Percentiles rank a stretch among this genome's conserved stretches.
These are phyloP conservation scores for Trichoderma atroviride DNA, from an alignment of 2,329 filamentous ascomycete genomes.

Conservation along the genomic window DNA sequence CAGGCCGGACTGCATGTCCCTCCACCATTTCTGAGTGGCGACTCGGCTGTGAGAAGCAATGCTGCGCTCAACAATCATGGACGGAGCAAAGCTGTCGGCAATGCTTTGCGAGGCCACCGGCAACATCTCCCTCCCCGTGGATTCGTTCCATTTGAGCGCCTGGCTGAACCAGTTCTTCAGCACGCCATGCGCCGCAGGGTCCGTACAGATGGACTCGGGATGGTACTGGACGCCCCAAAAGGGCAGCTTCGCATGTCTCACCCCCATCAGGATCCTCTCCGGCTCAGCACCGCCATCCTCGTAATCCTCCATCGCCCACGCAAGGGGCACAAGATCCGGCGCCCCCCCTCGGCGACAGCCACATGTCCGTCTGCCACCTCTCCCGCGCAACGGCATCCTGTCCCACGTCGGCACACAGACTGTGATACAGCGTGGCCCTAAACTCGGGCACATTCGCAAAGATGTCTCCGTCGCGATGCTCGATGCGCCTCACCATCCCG, in stretches of 20 bases:
- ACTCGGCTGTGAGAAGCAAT: conserved; percentile 31
- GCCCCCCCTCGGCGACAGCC: conserved; percentile 42
- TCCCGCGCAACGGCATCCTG: conserved; percentile 45
- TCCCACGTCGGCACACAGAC: conserved; percentile 58
- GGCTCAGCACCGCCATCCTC: conserved; percentile 35
- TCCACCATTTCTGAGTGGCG: conserved; percentile 32
- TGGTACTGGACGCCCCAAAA: conserved; percentile 92
- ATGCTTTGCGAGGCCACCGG: conserved; percentile 9
- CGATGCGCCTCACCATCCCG: conserved; percentile 73
- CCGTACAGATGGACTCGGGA: conserved; percentile 85
- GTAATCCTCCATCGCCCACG: conserved; percentile 60
- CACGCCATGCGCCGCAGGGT: conserved; percentile 63
- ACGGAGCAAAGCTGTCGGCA: conserved; percentile 33
- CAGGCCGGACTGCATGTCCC: conserved; percentile 34
- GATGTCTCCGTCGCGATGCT: conserved; percentile 63
- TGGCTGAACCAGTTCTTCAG: conserved; percentile 75
- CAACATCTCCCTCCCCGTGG: conserved; percentile 28
- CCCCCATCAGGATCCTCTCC: conserved; percentile 73
- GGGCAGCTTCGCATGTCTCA: conserved; percentile 67
- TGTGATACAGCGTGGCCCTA: conserved; percentile 77
- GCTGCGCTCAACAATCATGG: conserved; percentile 22
- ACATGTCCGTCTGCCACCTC: conserved; percentile 45
- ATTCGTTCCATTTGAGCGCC: conserved; percentile 62
- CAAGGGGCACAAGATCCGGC: conserved; percentile 58
- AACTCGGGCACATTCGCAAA: conserved; percentile 65